phyloP scores from a whole-genome alignment of 1,284 basidiomycete species.

The Ganoderma meredithae region DNA sequence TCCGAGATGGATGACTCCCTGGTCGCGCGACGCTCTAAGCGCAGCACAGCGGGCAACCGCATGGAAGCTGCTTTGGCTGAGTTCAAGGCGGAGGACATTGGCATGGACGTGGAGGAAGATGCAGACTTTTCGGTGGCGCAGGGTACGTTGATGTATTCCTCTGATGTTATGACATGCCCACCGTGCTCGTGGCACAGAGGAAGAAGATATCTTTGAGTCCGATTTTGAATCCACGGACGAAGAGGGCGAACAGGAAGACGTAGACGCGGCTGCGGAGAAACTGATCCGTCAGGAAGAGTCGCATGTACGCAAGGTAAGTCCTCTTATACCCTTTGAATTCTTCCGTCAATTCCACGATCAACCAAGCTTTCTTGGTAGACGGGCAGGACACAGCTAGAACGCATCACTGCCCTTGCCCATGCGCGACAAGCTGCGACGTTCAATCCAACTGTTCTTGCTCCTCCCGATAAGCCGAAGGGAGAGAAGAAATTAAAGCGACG shows the following conservation, averaged over 20 bases:
- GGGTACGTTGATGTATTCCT: constrained; percentile 45
- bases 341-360: constrained; percentile 13
- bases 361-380: constrained; percentile 47
- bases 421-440: constrained; percentile 70
- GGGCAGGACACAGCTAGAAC: constrained; percentile 61
- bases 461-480: constrained; percentile 41
- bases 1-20: constrained; percentile 53
- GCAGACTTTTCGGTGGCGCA: constrained; percentile 71
- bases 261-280: constrained; percentile 60
- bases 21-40: constrained; percentile 62
- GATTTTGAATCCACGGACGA: constrained; percentile 87
- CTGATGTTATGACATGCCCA: not conserved
- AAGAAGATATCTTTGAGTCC: constrained; percentile 80
- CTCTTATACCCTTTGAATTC: not conserved
- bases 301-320: constrained; percentile 58
- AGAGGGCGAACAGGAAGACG: constrained; percentile 62
- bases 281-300: constrained; percentile 67
- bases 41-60: constrained; percentile 81
- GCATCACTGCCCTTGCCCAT: constrained; percentile 68
- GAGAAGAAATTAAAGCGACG: constrained; percentile 54
- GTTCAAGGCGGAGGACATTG: constrained; percentile 62
- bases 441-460: constrained; percentile 50
- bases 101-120: constrained; percentile 73
- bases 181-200: constrained; percentile 52
- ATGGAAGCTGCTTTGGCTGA: constrained; percentile 81